phyloP scores from a whole-genome alignment of 306 rosid genomes.

The Acacia confusa region DNA sequence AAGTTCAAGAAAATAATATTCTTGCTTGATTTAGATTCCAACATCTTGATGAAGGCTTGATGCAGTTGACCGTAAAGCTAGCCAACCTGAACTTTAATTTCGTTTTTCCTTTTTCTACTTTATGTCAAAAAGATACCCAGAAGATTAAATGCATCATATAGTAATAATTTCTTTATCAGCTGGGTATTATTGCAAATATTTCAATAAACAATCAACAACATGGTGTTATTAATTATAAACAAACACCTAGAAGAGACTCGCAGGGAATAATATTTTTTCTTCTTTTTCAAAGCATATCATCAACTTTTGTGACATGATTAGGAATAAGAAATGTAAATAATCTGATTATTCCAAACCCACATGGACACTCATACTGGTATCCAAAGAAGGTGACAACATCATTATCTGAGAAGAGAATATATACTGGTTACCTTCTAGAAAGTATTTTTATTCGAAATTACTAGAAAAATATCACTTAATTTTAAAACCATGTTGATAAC shows the following conservation, averaged over 20 bases:
- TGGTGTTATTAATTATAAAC: slow-evolving; percentile 2
- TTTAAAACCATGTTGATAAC: no score
- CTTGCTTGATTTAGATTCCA: slow-evolving; percentile 36
- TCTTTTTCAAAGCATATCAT: neutral
- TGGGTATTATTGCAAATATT: slow-evolving; percentile 18
- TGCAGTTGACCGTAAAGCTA: slow-evolving; percentile 45
- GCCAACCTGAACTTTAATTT: slow-evolving; percentile 27
- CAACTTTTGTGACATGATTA: slow-evolving; percentile 37
- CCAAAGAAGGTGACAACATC: slow-evolving; percentile 49
- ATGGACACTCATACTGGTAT: slow-evolving; percentile 36
- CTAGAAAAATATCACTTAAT: no score
- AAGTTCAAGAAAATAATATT: slow-evolving; percentile 25
- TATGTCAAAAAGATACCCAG: slow-evolving; percentile 35
- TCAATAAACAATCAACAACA: slow-evolving; percentile 18
- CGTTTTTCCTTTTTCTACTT: slow-evolving; percentile 22
- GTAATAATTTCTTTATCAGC: slow-evolving; percentile 26
- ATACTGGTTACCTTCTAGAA: neutral
- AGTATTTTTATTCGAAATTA: no score
- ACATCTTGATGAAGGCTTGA: slow-evolving; percentile 34
- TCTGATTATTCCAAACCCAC: slow-evolving; percentile 31
- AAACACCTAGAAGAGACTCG: slow-evolving; percentile 14
- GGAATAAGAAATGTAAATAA: slow-evolving; percentile 23
- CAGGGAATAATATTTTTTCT: slow-evolving; percentile 30
- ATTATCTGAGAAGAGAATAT: slow-evolving; percentile 27
- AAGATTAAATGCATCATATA: slow-evolving; percentile 35